A percentile compares a stretch with the other conserved stretches of the same genome.
Evolutionary conservation across 208 protist species (phyloP).

Genomic region (Wallacemonas rigidus): DNA sequence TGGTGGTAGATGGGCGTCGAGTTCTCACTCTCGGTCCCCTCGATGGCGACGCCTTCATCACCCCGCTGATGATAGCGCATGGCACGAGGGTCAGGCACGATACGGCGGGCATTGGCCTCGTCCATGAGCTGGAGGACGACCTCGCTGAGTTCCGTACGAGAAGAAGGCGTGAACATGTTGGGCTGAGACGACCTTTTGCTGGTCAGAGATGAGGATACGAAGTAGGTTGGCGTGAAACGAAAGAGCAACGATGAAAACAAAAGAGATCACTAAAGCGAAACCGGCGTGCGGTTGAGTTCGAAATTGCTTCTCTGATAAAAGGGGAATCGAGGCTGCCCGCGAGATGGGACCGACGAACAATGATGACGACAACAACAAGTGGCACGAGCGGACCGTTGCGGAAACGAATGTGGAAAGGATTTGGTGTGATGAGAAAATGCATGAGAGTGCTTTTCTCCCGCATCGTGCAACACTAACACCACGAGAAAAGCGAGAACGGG

Average conservation of each 20-base stretch:
- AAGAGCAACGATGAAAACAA: neutral
- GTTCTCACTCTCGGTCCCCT: constrained; percentile 39
- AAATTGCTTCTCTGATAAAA: no score
- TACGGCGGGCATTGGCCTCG: constrained; percentile 21
- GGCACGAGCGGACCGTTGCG: no score
- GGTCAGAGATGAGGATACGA: neutral
- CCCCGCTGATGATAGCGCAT: constrained; percentile 33
- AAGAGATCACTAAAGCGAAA: neutral
- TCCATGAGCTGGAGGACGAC: constrained; percentile 45
- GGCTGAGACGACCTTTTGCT: neutral
- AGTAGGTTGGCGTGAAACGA: neutral
- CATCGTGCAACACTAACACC: no score
- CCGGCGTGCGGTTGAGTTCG: no score
- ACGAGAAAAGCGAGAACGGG: no score
- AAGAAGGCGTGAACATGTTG: constrained; percentile 12
- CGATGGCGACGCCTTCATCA: constrained; percentile 28
- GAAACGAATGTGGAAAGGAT: no score
- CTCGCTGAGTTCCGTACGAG: constrained; percentile 15
- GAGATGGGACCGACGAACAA: no score
- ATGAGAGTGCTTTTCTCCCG: no score
- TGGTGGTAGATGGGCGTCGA: constrained; percentile 52
- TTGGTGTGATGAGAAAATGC: no score
- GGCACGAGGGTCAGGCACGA: constrained; percentile 22
- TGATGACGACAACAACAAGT: no score
- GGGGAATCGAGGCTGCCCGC: no score